Conservation (phyloP, 768 basidiomycete genomes). For the Suillus discolor region DNA sequence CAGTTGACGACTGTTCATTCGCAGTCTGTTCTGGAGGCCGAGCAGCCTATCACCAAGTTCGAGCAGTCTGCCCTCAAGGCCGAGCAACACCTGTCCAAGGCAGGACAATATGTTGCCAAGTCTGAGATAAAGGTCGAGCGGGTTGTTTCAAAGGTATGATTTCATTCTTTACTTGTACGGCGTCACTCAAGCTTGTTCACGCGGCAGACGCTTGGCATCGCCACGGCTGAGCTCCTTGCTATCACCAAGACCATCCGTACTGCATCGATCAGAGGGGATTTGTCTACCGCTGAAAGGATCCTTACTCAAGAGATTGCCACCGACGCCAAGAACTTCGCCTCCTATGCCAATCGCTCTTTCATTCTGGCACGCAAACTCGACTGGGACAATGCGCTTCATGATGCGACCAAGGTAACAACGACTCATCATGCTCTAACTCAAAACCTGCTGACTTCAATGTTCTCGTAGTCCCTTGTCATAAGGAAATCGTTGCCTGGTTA, state of each 20-base stretch:
- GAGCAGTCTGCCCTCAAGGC: too few species aligned
- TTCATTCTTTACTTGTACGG: not conserved
- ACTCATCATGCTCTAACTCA: not conserved
- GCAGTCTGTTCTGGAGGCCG: too few species aligned
- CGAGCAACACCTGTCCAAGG: too few species aligned
- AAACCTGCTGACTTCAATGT: not conserved
- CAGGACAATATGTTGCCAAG: not conserved
- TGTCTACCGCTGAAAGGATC: not conserved
- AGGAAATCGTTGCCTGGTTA: not conserved
- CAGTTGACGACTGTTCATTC: too few species aligned
- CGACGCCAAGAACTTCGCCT: not conserved
- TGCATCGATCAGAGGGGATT: not conserved
- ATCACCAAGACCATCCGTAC: not conserved
- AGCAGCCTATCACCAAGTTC: too few species aligned
- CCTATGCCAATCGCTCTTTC: slow-evolving; percentile 1
- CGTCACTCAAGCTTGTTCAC: not conserved
- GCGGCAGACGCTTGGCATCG: not conserved
- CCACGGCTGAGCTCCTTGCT: not conserved
- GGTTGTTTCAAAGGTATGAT: not conserved
- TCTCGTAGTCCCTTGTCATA: not conserved
- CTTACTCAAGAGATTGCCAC: not conserved
- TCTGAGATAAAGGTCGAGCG: not conserved
- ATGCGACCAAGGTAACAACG: not conserved
- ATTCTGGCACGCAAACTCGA: not conserved
- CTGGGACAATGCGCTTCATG: not conserved